A percentile compares a stretch with the other conserved stretches of the same genome.
phyloP scores from a whole-genome alignment of 2,329 filamentous ascomycete species.

The Cladosporium sp. region DNA sequence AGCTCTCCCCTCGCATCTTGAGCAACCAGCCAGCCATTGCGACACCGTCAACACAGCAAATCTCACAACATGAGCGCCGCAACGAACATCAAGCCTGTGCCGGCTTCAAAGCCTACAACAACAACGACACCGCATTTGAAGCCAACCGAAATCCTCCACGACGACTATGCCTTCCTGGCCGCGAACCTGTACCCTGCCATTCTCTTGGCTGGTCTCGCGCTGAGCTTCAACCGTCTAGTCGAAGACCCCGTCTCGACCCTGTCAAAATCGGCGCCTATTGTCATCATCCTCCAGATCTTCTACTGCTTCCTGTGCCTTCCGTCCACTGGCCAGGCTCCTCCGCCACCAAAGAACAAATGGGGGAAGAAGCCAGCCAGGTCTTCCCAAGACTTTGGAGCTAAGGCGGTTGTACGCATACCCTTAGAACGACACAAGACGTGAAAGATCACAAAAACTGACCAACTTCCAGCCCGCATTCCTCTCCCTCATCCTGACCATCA shows the following conservation, averaged over 20 bases:
- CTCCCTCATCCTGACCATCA: constrained; percentile 57
- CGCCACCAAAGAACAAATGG: constrained; percentile 46
- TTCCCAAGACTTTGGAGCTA: constrained; percentile 39
- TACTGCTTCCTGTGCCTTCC: constrained; percentile 59
- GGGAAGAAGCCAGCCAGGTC: constrained; percentile 51
- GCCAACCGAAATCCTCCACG: constrained; percentile 29
- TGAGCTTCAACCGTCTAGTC: constrained; percentile 65
- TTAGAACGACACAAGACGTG: not conserved
- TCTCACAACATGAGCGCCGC: constrained; percentile 17
- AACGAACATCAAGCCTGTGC: constrained; percentile 9
- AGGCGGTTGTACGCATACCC: constrained; percentile 38
- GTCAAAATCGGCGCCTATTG: constrained; percentile 55
- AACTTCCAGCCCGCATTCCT: constrained; percentile 61
- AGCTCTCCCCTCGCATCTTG: not conserved
- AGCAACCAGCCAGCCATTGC: not conserved
- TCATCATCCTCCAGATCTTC: constrained; percentile 59
- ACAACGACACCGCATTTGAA: constrained; percentile 16
- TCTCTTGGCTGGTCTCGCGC: constrained; percentile 59
- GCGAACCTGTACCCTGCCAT: constrained; percentile 65
- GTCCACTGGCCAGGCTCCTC: constrained; percentile 39
- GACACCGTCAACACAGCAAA: constrained; percentile 3
- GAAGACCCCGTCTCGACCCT: constrained; percentile 65
- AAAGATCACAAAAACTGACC: constrained; percentile 5
- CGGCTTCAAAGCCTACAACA: constrained; percentile 15
- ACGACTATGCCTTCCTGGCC: constrained; percentile 37